Percentiles rank a stretch among this genome's conserved stretches.
Conservation (phyloP, 305 asterid genomes). For the Plantago lanceolata region DNA sequence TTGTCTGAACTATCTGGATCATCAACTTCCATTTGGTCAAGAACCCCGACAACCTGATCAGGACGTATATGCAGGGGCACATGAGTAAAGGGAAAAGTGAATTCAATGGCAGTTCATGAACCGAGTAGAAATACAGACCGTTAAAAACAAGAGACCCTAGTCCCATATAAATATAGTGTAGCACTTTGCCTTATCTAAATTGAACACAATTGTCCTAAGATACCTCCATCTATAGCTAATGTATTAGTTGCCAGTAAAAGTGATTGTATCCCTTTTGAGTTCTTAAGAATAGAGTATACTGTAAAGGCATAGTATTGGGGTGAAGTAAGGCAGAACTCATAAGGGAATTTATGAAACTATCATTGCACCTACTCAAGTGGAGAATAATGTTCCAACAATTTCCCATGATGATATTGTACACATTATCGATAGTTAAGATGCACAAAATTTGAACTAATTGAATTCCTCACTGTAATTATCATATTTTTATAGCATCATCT, state of each 20-base stretch:
- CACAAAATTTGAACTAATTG: too few relatives aligned
- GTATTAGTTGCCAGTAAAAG: not conserved
- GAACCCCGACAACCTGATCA: conserved; percentile 73
- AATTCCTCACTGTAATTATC: too few relatives aligned
- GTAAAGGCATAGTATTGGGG: not conserved
- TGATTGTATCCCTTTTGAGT: not conserved
- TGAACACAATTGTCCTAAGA: not conserved
- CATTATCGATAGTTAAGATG: too few relatives aligned
- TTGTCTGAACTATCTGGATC: conserved; percentile 62
- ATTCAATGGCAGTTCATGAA: not conserved
- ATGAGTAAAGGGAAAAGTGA: not conserved
- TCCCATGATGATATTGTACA: too few relatives aligned
- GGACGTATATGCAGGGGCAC: conserved; percentile 17
- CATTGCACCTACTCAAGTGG: too few relatives aligned
- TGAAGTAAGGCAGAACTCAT: too few relatives aligned
- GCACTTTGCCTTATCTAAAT: not conserved
- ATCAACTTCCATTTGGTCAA: conserved; percentile 89
- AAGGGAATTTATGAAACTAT: too few relatives aligned
- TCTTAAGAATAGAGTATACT: too few relatives aligned
- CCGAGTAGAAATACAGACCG: not conserved
- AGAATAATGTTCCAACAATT: too few relatives aligned
- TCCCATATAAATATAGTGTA: not conserved
- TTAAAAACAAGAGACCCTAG: not conserved
- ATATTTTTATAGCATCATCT: too few relatives aligned
- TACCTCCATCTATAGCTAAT: not conserved